phyloP scores from a whole-genome alignment of 192 early-diverging fungal species.

The Gaertneriomyces semiglobifer region DNA sequence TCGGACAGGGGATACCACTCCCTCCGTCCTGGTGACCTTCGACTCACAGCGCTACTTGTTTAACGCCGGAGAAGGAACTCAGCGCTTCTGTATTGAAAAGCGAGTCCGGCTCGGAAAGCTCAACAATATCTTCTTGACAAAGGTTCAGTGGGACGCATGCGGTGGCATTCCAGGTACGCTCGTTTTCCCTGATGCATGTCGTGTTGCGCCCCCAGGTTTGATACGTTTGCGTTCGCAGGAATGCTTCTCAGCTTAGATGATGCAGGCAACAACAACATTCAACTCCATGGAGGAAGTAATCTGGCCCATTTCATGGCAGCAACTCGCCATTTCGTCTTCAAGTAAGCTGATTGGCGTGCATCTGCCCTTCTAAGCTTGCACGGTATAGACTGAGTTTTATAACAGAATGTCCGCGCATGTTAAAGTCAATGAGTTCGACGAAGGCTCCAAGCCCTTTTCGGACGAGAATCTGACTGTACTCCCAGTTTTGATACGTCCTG shows the following conservation, averaged over 20 bases:
- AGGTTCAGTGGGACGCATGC: slow-evolving; percentile 77
- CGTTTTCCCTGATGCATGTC: background rate
- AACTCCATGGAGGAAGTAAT: slow-evolving; percentile 73
- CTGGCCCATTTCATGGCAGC: slow-evolving; percentile 75
- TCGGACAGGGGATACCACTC: slow-evolving; percentile 52
- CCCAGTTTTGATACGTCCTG: slow-evolving; percentile 64
- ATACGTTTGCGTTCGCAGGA: slow-evolving; percentile 42
- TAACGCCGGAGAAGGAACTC: slow-evolving; percentile 90
- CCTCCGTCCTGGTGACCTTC: slow-evolving; percentile 75
- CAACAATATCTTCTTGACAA: slow-evolving; percentile 74
- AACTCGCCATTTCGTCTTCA: slow-evolving; percentile 73
- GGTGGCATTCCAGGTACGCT: slow-evolving; percentile 82
- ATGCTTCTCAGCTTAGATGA: slow-evolving; percentile 89
- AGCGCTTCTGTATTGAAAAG: slow-evolving; percentile 80
- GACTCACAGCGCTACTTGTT: slow-evolving; percentile 78
- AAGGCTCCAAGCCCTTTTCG: slow-evolving; percentile 32
- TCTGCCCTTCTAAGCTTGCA: background rate
- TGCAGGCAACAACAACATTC: slow-evolving; percentile 56
- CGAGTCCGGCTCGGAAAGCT: slow-evolving; percentile 68
- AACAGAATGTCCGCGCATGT: slow-evolving; percentile 28
- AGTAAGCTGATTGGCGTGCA: slow-evolving; percentile 29
- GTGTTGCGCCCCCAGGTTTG: background rate
- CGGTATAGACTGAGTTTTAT: background rate
- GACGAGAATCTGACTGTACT: slow-evolving; percentile 67
- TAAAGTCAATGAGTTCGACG: slow-evolving; percentile 26